phyloP scores from a whole-genome alignment of 306 rosid genomes.

The Senna tora region DNA sequence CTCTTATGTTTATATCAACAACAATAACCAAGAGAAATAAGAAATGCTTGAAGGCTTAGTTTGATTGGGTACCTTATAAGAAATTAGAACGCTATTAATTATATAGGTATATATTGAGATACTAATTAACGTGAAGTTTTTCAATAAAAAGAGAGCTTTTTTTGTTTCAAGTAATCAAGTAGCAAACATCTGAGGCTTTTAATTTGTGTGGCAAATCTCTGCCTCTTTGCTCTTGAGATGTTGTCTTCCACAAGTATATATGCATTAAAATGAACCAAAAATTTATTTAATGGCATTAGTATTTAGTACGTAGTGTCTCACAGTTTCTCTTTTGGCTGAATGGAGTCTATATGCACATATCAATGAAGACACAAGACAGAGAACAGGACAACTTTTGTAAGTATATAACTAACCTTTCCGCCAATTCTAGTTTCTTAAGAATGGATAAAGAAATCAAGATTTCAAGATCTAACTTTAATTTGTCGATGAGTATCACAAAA shows the following conservation, averaged over 20 bases:
- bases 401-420: not conserved
- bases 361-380: constrained; percentile 50
- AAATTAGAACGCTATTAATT: too few relatives aligned
- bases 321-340: constrained; percentile 45
- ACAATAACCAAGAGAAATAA: too few relatives aligned
- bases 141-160: too few relatives aligned
- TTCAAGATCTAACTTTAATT: constrained; percentile 2
- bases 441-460: constrained; percentile 17
- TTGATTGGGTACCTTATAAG: too few relatives aligned
- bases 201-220: not conserved
- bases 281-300: not conserved
- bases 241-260: not conserved
- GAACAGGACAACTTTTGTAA: constrained; percentile 61
- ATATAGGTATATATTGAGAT: too few relatives aligned
- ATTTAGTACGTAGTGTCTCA: constrained; percentile 2
- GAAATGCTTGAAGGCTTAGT: too few relatives aligned
- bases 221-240: not conserved
- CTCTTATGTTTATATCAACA: too few relatives aligned
- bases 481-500: not conserved
- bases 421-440: not conserved
- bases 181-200: not conserved
- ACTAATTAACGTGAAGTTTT: too few relatives aligned
- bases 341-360: constrained; percentile 39
- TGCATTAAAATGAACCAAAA: not conserved
- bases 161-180: too few relatives aligned